A percentile compares a stretch with the other conserved stretches of the same genome.
These are phyloP conservation scores for Nepenthes mirabilis DNA, from an alignment of 148 eudicot species.

Conservation along the genomic window DNA sequence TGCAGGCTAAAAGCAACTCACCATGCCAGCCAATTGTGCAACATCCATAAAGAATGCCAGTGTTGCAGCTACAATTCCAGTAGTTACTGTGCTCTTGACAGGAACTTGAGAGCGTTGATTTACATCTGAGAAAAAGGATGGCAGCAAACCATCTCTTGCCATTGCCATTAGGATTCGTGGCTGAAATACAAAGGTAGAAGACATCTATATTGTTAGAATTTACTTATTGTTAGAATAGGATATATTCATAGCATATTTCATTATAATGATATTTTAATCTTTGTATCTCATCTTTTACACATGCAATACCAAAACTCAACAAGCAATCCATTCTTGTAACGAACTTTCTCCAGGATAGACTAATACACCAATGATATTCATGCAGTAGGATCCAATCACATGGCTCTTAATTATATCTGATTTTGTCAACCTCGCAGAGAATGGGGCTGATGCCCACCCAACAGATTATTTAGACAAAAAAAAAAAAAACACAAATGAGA, in stretches of 20 bases:
- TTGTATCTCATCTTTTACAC: no score
- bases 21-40: slow-evolving; percentile 92
- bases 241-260: no score
- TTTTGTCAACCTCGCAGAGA: no score
- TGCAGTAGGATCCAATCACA: not conserved
- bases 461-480: no score
- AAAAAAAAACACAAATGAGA: no score
- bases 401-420: no score
- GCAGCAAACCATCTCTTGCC: slow-evolving; percentile 96
- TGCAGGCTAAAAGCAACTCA: slow-evolving; percentile 14
- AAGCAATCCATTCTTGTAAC: not conserved
- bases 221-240: no score
- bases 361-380: not conserved
- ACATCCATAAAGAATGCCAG: slow-evolving; percentile 91
- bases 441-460: no score
- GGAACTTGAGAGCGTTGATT: slow-evolving; percentile 73
- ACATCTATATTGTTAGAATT: not conserved
- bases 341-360: not conserved
- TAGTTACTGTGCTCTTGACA: slow-evolving; percentile 66
- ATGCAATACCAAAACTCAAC: not conserved
- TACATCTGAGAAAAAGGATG: slow-evolving; percentile 87
- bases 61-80: slow-evolving; percentile 63
- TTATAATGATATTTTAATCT: no score
- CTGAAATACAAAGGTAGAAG: slow-evolving; percentile 19
- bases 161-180: slow-evolving; percentile 95